Percentiles rank a stretch among this genome's conserved stretches.
Conservation (phyloP, 768 basidiomycete species). For the Grammothele lineata region DNA sequence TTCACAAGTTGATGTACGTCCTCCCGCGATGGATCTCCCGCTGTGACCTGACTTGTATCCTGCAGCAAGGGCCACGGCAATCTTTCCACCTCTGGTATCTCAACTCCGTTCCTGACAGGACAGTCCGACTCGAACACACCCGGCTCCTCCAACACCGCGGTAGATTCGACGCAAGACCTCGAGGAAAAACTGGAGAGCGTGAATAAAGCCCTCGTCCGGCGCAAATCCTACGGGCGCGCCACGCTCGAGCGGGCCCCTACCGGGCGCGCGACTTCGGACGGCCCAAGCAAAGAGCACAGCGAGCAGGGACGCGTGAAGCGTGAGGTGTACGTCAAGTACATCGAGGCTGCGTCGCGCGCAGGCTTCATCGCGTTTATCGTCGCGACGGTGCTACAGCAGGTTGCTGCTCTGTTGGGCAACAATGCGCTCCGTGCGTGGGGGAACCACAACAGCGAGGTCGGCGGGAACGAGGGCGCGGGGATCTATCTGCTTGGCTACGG, state of each 20-base stretch:
- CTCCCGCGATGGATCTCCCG: not conserved
- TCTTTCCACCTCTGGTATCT: conserved; percentile 20
- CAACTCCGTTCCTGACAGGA: conserved; percentile 28
- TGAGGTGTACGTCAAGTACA: conserved; percentile 72
- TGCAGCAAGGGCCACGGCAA: conserved; percentile 27
- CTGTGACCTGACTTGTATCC: not conserved
- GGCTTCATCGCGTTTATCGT: conserved; percentile 62
- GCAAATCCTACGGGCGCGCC: conserved; percentile 56
- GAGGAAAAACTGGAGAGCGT: conserved; percentile 29
- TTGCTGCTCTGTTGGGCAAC: conserved; percentile 53
- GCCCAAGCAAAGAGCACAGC: conserved; percentile 62
- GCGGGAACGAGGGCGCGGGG: conserved; percentile 53
- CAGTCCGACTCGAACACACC: conserved; percentile 25
- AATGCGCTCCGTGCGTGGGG: conserved; percentile 78
- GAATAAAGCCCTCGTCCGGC: conserved; percentile 54
- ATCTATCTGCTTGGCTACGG: conserved; percentile 64
- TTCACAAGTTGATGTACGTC: conserved; percentile 73
- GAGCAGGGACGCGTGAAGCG: conserved; percentile 80
- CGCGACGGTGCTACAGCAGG: conserved; percentile 52
- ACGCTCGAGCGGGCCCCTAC: conserved; percentile 40
- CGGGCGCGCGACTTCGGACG: conserved; percentile 38
- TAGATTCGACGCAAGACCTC: conserved; percentile 17
- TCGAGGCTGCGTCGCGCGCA: conserved; percentile 69
- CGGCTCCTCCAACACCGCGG: conserved; percentile 15
- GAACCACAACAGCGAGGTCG: conserved; percentile 63